Evolutionary conservation across 768 basidiomycete species (phyloP).

Genomic region (Tricholoma sp.): DNA sequence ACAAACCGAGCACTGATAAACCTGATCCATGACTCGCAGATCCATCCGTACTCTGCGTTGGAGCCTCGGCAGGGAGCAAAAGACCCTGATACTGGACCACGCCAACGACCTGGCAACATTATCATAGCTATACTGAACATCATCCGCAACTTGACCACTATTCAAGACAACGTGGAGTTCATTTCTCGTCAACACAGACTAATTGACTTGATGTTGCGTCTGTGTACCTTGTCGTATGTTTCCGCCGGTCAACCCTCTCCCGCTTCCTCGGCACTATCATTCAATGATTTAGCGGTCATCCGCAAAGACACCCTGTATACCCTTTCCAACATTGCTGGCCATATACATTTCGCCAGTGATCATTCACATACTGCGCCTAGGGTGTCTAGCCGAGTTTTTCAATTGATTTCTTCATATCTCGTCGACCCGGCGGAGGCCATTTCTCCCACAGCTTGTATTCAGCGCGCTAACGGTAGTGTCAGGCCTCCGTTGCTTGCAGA

Average conservation of each 20-base stretch:
- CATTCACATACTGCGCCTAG: conserved; percentile 38
- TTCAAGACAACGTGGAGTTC: conserved; percentile 63
- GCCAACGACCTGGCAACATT: conserved; percentile 63
- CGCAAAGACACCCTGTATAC: conserved; percentile 77
- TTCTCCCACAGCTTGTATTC: conserved; percentile 55
- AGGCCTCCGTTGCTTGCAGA: conserved; percentile 64
- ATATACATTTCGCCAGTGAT: conserved; percentile 43
- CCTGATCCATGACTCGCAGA: conserved; percentile 51
- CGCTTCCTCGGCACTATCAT: conserved; percentile 55
- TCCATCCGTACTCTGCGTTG: conserved; percentile 55
- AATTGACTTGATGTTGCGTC: conserved; percentile 60
- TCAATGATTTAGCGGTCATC: conserved; percentile 64
- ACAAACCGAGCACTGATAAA: conserved; percentile 67
- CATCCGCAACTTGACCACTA: conserved; percentile 80
- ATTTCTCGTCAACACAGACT: conserved; percentile 62
- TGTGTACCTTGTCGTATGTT: conserved; percentile 48
- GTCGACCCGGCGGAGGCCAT: conserved; percentile 64
- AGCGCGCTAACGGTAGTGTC: conserved; percentile 36
- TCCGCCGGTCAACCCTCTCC: conserved; percentile 33
- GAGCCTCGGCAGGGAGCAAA: conserved; percentile 43
- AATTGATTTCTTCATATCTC: conserved; percentile 70
- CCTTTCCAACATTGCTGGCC: conserved; percentile 54
- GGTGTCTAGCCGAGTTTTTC: conserved; percentile 54
- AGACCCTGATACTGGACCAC: conserved; percentile 47
- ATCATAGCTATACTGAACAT: conserved; percentile 72